Base-by-base conservation (phyloP, 345 rosid genomes). In the Cardiospermum halicacabum region DNA sequence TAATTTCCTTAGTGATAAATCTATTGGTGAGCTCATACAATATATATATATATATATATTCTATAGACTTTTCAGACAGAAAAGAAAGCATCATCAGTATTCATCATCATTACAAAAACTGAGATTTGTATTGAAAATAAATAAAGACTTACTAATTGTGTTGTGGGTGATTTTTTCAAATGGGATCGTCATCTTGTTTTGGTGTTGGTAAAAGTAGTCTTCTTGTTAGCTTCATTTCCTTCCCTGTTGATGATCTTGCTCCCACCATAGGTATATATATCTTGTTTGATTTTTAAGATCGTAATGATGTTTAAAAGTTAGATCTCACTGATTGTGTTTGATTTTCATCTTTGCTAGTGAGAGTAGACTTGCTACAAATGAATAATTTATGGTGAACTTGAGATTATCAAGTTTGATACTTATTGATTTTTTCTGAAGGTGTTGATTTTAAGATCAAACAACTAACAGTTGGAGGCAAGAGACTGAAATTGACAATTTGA, bases 381-480 rank as follows among this genome's bases (percentile, higher is more conserved):
- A n/a, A n/a, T n/a, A n/a, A n/a, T n/a, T n/a, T n/a, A n/a, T n/a
- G n/a, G n/a, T n/a, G n/a, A n/a, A n/a, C n/a, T n/a, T n/a, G n/a
- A n/a, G n/a, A n/a, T n/a, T n/a, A n/a, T n/a, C n/a, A n/a, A n/a
- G n/a, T n/a, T n/a, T n/a, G n/a, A n/a, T n/a, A n/a, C n/a, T n/a
- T n/a, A n/a, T n/a, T n/a, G n/a, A n/a, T n/a, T n/a, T n/a, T n/a
- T n/a, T 18, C 22, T 58, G 49, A 22, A 93, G 98, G 98, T 66
- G 98, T 93, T 74, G 98, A 93, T 81, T 90, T 93, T 76, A 93
- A 93, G 87, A 90, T 93, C 89, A 90, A 90, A 83, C 84, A 69
- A 66, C 78, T 93, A 58, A 79, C 76, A 32, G 91, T 93, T 2
- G 92, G 85, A 53, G 97, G 88, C 69, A 90, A 84, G 84, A 78